Evolutionary conservation across 176 grass and related monocot genomes (phyloP).

Genomic region (Luzula sylvatica): DNA sequence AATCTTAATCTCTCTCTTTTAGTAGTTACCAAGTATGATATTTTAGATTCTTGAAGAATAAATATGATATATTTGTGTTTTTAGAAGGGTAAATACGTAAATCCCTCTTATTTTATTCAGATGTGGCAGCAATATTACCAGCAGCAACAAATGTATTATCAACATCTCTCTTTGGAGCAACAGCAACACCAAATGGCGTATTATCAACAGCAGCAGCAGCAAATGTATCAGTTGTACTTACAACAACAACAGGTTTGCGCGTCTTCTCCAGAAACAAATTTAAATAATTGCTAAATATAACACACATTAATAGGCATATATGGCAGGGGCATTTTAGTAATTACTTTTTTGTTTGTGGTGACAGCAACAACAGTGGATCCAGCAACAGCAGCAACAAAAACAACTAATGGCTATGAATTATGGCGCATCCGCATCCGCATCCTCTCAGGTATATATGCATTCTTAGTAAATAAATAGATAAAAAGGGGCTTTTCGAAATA

Average conservation of each 20-base stretch:
- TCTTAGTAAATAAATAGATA: neutral
- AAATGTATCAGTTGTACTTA: slow-evolving; percentile 61
- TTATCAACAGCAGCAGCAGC: slow-evolving; percentile 54
- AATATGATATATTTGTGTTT: too few species aligned
- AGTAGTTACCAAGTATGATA: too few species aligned
- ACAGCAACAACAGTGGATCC: slow-evolving; percentile 42
- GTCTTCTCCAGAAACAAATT: slow-evolving; percentile 26
- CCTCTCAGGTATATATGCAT: slow-evolving; percentile 2
- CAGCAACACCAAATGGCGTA: slow-evolving; percentile 76
- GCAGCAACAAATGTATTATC: slow-evolving; percentile 68
- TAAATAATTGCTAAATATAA: slow-evolving; percentile 28
- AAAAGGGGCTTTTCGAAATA: neutral
- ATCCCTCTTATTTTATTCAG: too few species aligned
- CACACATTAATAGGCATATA: slow-evolving; percentile 21
- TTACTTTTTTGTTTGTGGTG: too few species aligned
- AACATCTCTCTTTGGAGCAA: slow-evolving; percentile 37
- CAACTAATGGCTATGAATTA: slow-evolving; percentile 33
- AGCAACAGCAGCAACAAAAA: slow-evolving; percentile 50
- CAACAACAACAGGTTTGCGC: slow-evolving; percentile 45
- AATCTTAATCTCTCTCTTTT: too few species aligned
- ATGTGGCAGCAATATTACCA: slow-evolving; percentile 93
- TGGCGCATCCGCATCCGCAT: neutral
- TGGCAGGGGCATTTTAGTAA: slow-evolving; percentile 8
- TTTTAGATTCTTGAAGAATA: too few species aligned
- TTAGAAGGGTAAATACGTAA: slow-evolving; percentile 47